These are phyloP conservation scores for Arachis stenosperma DNA, from an alignment of 306 rosid genomes.

Conservation along the genomic window DNA sequence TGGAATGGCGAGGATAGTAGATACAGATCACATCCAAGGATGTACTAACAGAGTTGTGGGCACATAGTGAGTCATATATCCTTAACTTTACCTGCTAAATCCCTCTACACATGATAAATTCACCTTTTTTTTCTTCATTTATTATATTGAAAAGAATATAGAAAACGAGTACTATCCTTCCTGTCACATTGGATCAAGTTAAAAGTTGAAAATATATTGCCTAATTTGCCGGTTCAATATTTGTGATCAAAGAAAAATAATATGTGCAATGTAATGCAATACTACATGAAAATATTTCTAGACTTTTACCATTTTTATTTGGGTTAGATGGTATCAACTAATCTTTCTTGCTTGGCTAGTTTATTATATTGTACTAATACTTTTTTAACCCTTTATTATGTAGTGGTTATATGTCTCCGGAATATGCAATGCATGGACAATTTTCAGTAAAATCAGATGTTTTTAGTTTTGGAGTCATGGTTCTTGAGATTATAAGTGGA, in stretches of 20 bases:
- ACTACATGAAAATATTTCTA: background rate
- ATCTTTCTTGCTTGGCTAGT: background rate
- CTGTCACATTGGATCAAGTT: constrained; percentile 19
- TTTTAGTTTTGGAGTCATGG: constrained; percentile 54
- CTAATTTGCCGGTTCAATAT: background rate
- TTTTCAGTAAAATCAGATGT: constrained; percentile 51
- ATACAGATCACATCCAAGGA: constrained; percentile 50
- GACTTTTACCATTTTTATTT: background rate
- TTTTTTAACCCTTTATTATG: background rate
- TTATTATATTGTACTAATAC: background rate
- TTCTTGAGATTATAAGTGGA: constrained; percentile 57
- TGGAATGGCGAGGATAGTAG: constrained; percentile 69
- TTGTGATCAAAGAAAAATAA: background rate
- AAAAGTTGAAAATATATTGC: background rate
- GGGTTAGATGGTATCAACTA: background rate
- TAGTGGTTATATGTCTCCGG: constrained; percentile 52
- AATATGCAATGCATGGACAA: constrained; percentile 55
- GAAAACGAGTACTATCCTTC: background rate
- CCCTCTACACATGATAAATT: background rate
- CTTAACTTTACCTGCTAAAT: background rate
- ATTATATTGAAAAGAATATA: background rate
- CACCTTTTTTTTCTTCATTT: background rate
- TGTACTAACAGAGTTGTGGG: constrained; percentile 60
- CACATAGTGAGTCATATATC: constrained; percentile 58
- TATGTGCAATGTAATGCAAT: constrained; percentile 5